Evolutionary conservation across 768 basidiomycete genomes (phyloP), one percentile per base, ranked within the genome.

Genomic region (Mycena filopes): DNA sequence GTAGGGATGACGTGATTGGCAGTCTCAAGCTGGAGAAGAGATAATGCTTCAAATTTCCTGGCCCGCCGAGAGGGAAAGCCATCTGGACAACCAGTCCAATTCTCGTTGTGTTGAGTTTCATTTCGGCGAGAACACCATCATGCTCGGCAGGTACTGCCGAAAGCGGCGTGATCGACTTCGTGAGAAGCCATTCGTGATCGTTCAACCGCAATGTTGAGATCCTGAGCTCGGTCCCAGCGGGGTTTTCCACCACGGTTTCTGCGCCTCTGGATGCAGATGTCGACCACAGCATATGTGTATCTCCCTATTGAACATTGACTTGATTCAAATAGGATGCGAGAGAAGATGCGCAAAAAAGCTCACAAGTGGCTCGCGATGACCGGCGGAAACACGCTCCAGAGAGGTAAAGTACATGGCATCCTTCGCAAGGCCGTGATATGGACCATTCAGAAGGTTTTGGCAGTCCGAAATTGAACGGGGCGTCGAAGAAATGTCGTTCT

Each of bases 1-100:
- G 64, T 31, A 74, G 29, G 2, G 73, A 67, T 4, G 63, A 65
- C 25, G 33, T 48, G 7, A 70, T 61, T 2, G 71, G 73, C 25
- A 74, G 67, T 23, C 63, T 68, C 47, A 74, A 42, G 10, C 58
- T 59, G 8, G 70, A 71, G 60, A 73, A 74, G 4, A 74, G 60
- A 29, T 38, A 62, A 51, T 60, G 33, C 41, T 23, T 9, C 29
- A 42, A 11, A 46, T 11, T n/a, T 38, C 33, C 29, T 18, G 10
- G 13, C 33, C 60, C 48, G n/a, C 59, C 47, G 29, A 64, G 51
- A 12, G 43, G 60, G 46, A 66, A 50, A 36, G 59, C 65, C 49
- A 36, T 61, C 21, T 50, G 65, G 31, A 57, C 50, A 26, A 64
- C 65, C n/a, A 69, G 49, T 21, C 68, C 68, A 6, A 65, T 16